Evolutionary conservation across 2,329 filamentous ascomycete species (phyloP).

Genomic region (Sordariomycetes sp.): DNA sequence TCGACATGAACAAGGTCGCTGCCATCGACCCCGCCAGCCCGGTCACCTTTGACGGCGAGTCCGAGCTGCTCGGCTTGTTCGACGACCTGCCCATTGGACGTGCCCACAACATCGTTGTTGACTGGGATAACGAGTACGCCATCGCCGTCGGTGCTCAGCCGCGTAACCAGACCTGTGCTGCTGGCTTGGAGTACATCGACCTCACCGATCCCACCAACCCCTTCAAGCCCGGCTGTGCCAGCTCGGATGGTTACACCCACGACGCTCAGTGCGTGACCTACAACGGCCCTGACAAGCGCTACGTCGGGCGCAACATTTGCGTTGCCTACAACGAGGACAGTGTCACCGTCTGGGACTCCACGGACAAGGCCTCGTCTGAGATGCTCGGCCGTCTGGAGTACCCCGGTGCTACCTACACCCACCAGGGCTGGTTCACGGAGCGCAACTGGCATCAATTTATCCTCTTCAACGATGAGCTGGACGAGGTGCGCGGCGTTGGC

Average conservation of each 20-base stretch:
- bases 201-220: slow-evolving; percentile 44
- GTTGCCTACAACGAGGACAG: slow-evolving; percentile 30
- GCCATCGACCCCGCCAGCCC: slow-evolving; percentile 20
- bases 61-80: slow-evolving; percentile 16
- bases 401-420: slow-evolving; percentile 37
- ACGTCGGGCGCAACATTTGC: slow-evolving; percentile 21
- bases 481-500: slow-evolving; percentile 24
- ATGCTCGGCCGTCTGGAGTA: slow-evolving; percentile 37
- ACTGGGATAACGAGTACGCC: slow-evolving; percentile 36
- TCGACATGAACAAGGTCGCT: slow-evolving; percentile 45
- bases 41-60: slow-evolving; percentile 5
- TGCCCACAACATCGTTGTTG: slow-evolving; percentile 8
- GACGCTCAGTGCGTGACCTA: slow-evolving; percentile 20
- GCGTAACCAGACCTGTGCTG: slow-evolving; percentile 30
- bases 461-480: slow-evolving; percentile 31
- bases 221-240: slow-evolving; percentile 40
- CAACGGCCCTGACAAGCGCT: slow-evolving; percentile 22
- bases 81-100: slow-evolving; percentile 10
- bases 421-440: slow-evolving; percentile 32
- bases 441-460: slow-evolving; percentile 24
- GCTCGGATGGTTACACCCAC: slow-evolving; percentile 48
- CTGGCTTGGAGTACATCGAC: slow-evolving; percentile 49
- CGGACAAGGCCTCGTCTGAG: slow-evolving; percentile 24
- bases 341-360: slow-evolving; percentile 26
- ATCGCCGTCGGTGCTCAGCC: slow-evolving; percentile 34